Evolutionary conservation across 2,329 filamentous ascomycete species (phyloP).

Genomic region (Eutypa lata): DNA sequence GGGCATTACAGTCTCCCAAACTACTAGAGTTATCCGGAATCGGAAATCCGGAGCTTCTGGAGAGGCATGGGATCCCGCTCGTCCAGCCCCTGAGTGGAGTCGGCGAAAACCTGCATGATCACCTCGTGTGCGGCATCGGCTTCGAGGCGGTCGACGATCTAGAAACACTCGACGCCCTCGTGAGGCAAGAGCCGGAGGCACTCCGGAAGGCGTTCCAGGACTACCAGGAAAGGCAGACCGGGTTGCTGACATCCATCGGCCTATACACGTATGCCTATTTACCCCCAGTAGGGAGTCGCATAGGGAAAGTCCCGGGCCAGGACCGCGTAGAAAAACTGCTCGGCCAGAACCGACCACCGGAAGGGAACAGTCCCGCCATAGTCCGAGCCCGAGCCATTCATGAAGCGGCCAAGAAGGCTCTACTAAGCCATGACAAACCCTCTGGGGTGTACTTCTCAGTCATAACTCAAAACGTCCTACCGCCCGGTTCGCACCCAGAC

Average conservation of each 20-base stretch:
- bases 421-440: constrained; percentile 4
- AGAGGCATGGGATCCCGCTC: constrained; percentile 27
- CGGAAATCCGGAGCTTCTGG: constrained; percentile 9
- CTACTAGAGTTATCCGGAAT: constrained; percentile 18
- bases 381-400: constrained; percentile 2
- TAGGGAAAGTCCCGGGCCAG: too few species aligned
- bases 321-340: constrained; percentile 2
- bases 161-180: constrained; percentile 6
- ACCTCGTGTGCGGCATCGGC: constrained; percentile 5
- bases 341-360: not conserved
- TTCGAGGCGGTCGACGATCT: constrained; percentile 6
- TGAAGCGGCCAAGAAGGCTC: constrained; percentile 3
- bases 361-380: not conserved
- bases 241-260: constrained; percentile 4
- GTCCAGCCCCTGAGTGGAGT: constrained; percentile 18
- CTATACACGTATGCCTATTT: constrained; percentile 8
- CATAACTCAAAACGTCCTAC: constrained; percentile 1
- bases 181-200: constrained; percentile 4
- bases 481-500: too few species aligned
- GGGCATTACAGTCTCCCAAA: constrained; percentile 16
- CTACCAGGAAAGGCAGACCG: not conserved
- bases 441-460: constrained; percentile 4
- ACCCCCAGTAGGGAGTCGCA: too few species aligned
- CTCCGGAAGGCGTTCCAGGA: constrained; percentile 4
- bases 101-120: constrained; percentile 22